Base-by-base conservation (phyloP, 805 yeast genomes). In the Scheffersomyces stipitis region DNA sequence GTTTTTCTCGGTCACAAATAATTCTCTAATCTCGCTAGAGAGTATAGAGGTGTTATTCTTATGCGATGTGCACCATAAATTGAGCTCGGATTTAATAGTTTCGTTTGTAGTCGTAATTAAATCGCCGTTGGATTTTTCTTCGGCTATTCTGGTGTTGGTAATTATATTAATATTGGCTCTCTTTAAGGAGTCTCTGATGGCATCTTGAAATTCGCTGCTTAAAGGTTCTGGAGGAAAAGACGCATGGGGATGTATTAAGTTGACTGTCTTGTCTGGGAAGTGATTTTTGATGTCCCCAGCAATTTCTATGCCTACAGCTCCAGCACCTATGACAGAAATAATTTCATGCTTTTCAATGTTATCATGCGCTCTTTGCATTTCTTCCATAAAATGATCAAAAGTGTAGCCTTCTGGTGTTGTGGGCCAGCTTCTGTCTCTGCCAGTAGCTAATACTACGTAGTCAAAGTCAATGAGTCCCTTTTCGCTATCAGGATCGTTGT, bases 351-450 rank as follows among this genome's bases (percentile, higher is more conserved):
- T 30, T 12, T 50, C 52, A 32, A 76, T 62, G n/a, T 54, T 50
- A 1, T 47, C 44, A 18, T 48, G 46, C 26, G 65, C 59, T 15
- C 49, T 45, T 3, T 40, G 33, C 78, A 76, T 75, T 44, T 77
- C 81, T 14, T 52, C 39, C 18, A 66, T 38, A 44, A 60, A 75
- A 5, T 49, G 51, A 13, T 60, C 59, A 34, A 49, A 56, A 9
- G 69, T 67, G 31, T 44, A 46, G 0, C 71, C 78, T n/a, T 58
- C 48, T 3, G 81, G 81, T 24, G 76, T 75, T 26, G 73, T 67
- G 10, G 81, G 82, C 78, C 79, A 75, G 28, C 59, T 56, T 41
- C 81, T 56, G 35, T 74, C 60, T 49, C 81, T 58, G 1, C 81
- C 81, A 2, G 74, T 54, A 4, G 80, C 76, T 35, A 65, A 49